Evolutionary conservation across 1,284 basidiomycete genomes (phyloP).

Genomic region (Coniferiporia sulphurascens): DNA sequence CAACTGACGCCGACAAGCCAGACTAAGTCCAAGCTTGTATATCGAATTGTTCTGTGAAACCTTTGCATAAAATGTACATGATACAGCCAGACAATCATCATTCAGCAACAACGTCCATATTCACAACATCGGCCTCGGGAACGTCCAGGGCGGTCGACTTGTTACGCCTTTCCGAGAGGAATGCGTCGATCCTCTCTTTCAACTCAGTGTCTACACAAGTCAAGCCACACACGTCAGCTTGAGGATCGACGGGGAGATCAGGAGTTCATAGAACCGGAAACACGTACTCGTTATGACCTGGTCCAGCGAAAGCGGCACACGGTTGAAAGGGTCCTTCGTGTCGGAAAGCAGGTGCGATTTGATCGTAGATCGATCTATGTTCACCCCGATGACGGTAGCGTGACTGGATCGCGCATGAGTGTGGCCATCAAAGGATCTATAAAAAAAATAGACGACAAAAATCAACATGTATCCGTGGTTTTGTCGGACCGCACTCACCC

Average conservation of each 20-base stretch:
- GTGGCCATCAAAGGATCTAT: conserved; percentile 91
- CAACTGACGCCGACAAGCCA: no score
- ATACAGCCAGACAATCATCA: neutral
- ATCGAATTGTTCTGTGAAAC: no score
- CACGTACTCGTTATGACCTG: conserved; percentile 73
- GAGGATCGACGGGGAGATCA: neutral
- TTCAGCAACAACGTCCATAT: conserved; percentile 30
- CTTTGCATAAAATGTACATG: no score
- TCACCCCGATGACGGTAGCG: conserved; percentile 80
- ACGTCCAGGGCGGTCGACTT: conserved; percentile 28
- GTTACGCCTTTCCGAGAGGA: conserved; percentile 45
- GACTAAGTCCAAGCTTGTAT: no score
- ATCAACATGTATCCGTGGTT: neutral
- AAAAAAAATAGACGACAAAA: conserved; percentile 1
- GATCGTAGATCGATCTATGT: conserved; percentile 91
- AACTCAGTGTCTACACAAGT: conserved; percentile 53
- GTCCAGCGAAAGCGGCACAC: conserved; percentile 72
- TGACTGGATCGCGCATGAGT: conserved; percentile 95
- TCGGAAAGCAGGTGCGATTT: conserved; percentile 94
- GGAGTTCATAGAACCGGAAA: neutral
- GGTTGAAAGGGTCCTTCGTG: conserved; percentile 88
- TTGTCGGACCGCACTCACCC: conserved; percentile 41
- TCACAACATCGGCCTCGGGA: conserved; percentile 24
- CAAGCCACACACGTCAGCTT: neutral
- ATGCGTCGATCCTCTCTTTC: conserved; percentile 59